Base-by-base conservation (phyloP, 306 rosid species). In the Prunus kanzakura region DNA sequence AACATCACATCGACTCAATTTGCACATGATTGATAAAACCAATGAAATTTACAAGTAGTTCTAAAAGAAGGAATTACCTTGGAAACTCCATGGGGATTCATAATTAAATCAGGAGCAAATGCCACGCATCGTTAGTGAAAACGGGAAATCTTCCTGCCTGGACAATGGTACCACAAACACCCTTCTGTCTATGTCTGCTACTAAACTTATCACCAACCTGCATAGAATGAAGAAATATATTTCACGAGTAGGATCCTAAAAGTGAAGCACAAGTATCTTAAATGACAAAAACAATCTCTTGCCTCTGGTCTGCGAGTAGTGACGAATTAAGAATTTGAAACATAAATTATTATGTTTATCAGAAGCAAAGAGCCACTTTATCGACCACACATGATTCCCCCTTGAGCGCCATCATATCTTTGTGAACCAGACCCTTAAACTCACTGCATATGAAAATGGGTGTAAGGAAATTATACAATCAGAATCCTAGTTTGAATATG, bases 81-180 rank as follows among this genome's bases (percentile, higher is more conserved):
- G 98, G 97, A 82, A 94, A 94, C 75, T n/a, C 98, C 98, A 80
- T 94, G 98, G 73, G 97, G 98, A 72, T 94, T 94, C 98, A 94
- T 94, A 65, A 94, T 94, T 76, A 94, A 81, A 84, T 94, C 98
- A 11, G 98, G 97, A n/a, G 85, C 98, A 94, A 75, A 94, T 89
- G 87, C 98, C 98, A 80, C 91, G 89, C 84, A n/a, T n/a, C n/a
- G n/a, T n/a, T n/a, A n/a, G n/a, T n/a, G 96, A 89, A 87, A 94
- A 94, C 4, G 98, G 98, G 47, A 94, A 92, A 79, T 94, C 98
- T 83, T 94, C 98, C 86, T 95, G 97, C 72, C 72, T 82, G 95
- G 76, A 95, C 91, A 81, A 95, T 89, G 60, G 96, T 95, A 76
- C 98, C 98, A 78, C 95, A 90, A 74, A 95, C 98, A 82, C 98